Base-by-base conservation (phyloP, 768 basidiomycete species). In the Podaxis sp. region DNA sequence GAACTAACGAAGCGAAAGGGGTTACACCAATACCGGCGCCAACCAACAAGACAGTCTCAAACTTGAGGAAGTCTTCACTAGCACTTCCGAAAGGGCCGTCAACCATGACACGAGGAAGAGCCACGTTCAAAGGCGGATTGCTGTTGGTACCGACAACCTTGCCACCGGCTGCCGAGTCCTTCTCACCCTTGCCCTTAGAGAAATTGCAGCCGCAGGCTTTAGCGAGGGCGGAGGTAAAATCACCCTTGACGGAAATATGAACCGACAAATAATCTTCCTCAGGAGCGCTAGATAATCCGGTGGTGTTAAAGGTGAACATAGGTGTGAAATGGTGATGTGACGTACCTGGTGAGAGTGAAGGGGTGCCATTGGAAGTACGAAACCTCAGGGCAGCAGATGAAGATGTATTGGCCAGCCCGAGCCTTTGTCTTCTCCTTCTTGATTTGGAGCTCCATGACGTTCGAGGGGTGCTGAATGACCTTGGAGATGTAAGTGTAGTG, bases 281-380 rank as follows among this genome's bases (percentile, higher is more conserved):
- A 1, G 95, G 96, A 0, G 96, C 94, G 67, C 91, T 92, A 62
- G 6, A 62, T 64, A 20, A 6, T 17, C 30, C 20, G 30, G 20
- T 57, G 44, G 50, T 40, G 4, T 24, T 22, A 28, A 24, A 53
- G 59, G 12, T 63, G 58, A 12, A n/a, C 41, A 33, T 1, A n/a
- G 38, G 37, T 38, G n/a, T 50, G 13, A 62, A 40, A 53, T 26
- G 55, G 41, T 36, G 61, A 53, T n/a, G 56, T 12, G 12, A 73
- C 76, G 20, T 57, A 87, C 88, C 88, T 90, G 37, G 94, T 96
- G 64, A 97, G 84, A 15, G 95, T 96, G 82, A 97, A 97, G 8
- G 95, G 95, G 71, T 98, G 96, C 91, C 95, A 98, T 73, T 97
- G 94, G 82, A 90, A 96, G 78, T 94, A 96, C 20, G 90, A 93